A percentile compares a stretch with the other conserved stretches of the same genome.
Evolutionary conservation across 2,329 filamentous ascomycete genomes (phyloP).

Genomic region (Exophiala oligosperma): DNA sequence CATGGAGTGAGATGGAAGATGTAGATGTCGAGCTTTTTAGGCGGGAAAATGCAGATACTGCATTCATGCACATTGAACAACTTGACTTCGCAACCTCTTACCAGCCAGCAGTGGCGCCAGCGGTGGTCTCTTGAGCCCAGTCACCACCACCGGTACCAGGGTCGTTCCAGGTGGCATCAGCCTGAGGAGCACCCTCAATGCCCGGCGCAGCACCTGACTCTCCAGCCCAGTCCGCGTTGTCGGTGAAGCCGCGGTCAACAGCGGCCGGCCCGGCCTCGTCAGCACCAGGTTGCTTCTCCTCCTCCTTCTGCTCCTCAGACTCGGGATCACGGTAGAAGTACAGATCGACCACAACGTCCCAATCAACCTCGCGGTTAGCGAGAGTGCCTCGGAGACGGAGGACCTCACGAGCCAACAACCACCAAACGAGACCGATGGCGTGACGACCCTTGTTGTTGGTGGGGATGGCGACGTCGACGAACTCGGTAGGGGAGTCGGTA

Average conservation of each 20-base stretch:
- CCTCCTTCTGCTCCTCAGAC: constrained; percentile 97
- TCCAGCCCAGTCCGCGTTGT: constrained; percentile 82
- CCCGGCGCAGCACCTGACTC: constrained; percentile 64
- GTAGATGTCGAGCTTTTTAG: constrained; percentile 6
- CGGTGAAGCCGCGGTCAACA: constrained; percentile 75
- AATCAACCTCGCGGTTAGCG: constrained; percentile 91
- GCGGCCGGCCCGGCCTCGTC: constrained; percentile 81
- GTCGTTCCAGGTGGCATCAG: constrained; percentile 56
- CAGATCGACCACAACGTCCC: constrained; percentile 99
- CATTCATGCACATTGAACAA: constrained; percentile 16
- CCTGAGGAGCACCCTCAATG: constrained; percentile 60
- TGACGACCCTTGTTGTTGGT: constrained; percentile 99
- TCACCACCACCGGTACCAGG: constrained; percentile 55
- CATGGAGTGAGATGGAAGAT: constrained; percentile 20
- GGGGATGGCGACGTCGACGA: constrained; percentile 98
- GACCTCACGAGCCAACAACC: constrained; percentile 99
- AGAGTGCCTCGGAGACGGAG: constrained; percentile 97
- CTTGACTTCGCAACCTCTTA: constrained; percentile 45
- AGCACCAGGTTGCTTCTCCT: constrained; percentile 77
- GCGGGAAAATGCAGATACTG: constrained; percentile 2
- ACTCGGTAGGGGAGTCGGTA: constrained; percentile 99
- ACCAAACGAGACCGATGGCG: constrained; percentile 98
- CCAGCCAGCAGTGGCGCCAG: constrained; percentile 30
- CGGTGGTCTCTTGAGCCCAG: constrained; percentile 41
- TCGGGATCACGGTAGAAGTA: constrained; percentile 99